These are phyloP conservation scores for Fragosphaeria purpurea DNA, from an alignment of 2,329 filamentous ascomycete genomes.

Conservation along the genomic window DNA sequence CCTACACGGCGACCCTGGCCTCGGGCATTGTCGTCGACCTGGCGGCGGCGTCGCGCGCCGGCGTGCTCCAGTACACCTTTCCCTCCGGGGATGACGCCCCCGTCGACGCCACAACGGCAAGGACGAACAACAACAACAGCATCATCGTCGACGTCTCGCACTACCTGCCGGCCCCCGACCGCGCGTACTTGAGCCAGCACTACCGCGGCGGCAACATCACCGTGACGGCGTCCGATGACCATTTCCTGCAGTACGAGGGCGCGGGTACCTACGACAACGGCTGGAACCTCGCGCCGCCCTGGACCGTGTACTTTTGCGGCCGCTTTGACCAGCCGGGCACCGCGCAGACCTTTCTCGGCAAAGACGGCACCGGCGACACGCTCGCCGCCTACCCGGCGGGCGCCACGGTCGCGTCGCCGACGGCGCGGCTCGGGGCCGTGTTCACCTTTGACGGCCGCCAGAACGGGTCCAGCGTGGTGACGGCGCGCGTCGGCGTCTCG, in stretches of 20 bases:
- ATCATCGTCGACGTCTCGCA: slow-evolving; percentile 57
- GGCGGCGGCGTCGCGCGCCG: slow-evolving; percentile 44
- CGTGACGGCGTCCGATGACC: slow-evolving; percentile 20
- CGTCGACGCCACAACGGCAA: too few species aligned
- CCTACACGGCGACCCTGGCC: slow-evolving; percentile 46
- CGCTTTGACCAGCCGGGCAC: slow-evolving; percentile 34
- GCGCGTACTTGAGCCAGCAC: slow-evolving; percentile 49
- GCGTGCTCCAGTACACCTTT: slow-evolving; percentile 53
- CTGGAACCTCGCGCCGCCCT: slow-evolving; percentile 54
- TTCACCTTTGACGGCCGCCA: slow-evolving; percentile 41
- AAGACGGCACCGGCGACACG: slow-evolving; percentile 19
- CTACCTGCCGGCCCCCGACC: slow-evolving; percentile 51
- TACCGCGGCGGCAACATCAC: slow-evolving; percentile 51
- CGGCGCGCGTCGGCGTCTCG: slow-evolving; percentile 55
- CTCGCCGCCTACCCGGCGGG: slow-evolving; percentile 24
- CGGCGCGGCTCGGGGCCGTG: slow-evolving; percentile 34
- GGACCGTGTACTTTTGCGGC: slow-evolving; percentile 55
- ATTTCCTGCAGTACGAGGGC: slow-evolving; percentile 44
- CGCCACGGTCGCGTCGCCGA: slow-evolving; percentile 14
- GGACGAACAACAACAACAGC: not conserved
- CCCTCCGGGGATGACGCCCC: not conserved
- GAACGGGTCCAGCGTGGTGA: slow-evolving; percentile 24
- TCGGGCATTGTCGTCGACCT: slow-evolving; percentile 49
- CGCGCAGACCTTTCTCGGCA: slow-evolving; percentile 25
- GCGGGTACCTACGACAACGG: slow-evolving; percentile 54